Evolutionary conservation across 305 asterid genomes (phyloP), one percentile per base, ranked within the genome.

Genomic region (Rubia peregrina): DNA sequence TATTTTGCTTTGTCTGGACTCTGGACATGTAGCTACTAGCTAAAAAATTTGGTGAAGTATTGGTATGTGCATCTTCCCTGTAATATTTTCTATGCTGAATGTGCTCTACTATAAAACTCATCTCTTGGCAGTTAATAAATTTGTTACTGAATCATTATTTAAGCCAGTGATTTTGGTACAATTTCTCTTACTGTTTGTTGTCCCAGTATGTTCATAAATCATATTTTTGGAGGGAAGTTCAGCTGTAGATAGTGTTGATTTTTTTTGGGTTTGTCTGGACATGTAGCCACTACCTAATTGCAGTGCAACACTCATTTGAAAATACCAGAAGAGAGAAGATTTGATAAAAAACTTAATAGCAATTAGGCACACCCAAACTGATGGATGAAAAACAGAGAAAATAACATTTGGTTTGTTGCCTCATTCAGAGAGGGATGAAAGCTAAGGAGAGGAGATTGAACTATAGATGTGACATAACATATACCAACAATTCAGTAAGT

Each of bases 401-500:
- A 22, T 53, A 53, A 51, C 38, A 33, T 55, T 14, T 40, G 22
- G 21, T 16, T 49, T 79, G 44, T 78, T 63, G 38, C 68, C 73
- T 49, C 78, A 75, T 71, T 57, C 85, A 95, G 98, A 87, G 88
- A 71, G 95, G 93, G 80, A 91, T 95, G 97, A 80, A 66, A 38
- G 70, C 91, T 19, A 80, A 82, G 71, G 86, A 85, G 73, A 87
- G 97, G 83, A 87, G 94, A 83, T 77, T 80, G 43, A 95, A 91
- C 77, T 95, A 95, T 75, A 73, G 86, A 67, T 90, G 98, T 68
- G 98, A 95, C 89, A 90, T 95, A 74, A 95, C 99, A 65, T 95
- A 95, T 83, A 89, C 98, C 66, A 95, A 91, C 74, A 91, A 95
- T 84, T 84, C 98, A 36, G 99, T 91, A 82, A 76, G 89, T 73